These are phyloP conservation scores for Plasmodium chabaudi DNA, from an alignment of 169 alveolate genomes.

Conservation along the genomic window DNA sequence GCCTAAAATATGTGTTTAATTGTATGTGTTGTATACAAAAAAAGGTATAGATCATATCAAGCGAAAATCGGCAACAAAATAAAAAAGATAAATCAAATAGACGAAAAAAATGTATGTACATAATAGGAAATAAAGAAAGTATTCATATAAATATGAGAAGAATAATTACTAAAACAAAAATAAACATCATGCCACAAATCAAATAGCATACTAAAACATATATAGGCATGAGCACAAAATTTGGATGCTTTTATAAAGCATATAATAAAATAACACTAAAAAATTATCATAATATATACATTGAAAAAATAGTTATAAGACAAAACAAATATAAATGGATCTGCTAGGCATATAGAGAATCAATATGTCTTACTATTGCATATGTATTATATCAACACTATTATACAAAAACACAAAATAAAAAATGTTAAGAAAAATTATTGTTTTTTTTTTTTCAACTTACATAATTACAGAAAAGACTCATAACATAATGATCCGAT, in stretches of 20 bases:
- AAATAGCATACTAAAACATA: too few species aligned
- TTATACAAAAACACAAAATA: too few species aligned
- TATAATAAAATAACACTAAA: too few species aligned
- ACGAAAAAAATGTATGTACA: neutral
- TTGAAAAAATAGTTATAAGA: too few species aligned
- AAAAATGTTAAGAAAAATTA: neutral
- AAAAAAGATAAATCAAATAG: neutral
- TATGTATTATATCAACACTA: too few species aligned
- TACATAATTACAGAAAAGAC: constrained; percentile 67
- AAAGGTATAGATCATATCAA: neutral
- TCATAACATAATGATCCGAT: constrained; percentile 65
- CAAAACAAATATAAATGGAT: too few species aligned
- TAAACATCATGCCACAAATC: too few species aligned
- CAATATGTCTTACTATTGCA: too few species aligned
- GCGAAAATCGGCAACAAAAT: neutral
- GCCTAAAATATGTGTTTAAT: neutral
- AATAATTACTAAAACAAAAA: too few species aligned
- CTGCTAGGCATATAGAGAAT: too few species aligned
- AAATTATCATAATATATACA: too few species aligned
- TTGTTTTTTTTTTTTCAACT: constrained; percentile 38
- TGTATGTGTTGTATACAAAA: constrained; percentile 10
- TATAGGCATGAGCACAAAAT: neutral
- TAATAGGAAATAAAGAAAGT: neutral
- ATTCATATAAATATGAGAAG: neutral
- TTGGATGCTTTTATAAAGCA: too few species aligned